phyloP scores from a whole-genome alignment of 192 early-diverging fungal species.

The Coemansia sp. region DNA sequence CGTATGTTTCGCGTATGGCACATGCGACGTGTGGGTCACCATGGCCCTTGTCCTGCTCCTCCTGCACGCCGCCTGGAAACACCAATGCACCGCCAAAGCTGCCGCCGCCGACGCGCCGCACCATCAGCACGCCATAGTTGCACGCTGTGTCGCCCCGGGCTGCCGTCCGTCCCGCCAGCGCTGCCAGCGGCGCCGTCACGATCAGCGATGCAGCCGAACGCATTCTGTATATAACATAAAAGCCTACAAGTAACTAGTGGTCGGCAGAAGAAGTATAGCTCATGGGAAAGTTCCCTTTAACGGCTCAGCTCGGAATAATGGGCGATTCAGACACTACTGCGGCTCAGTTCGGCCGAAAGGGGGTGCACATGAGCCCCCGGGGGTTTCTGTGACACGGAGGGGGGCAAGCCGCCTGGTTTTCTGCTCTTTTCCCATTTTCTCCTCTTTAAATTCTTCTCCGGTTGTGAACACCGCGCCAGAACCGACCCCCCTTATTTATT shows the following conservation, averaged over 20 bases:
- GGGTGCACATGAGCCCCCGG: not conserved
- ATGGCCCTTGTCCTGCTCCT: conserved; percentile 11
- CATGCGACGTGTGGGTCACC: conserved; percentile 51
- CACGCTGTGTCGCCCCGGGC: not conserved
- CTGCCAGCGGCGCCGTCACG: conserved; percentile 26
- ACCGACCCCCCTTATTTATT: not conserved
- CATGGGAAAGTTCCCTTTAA: no score
- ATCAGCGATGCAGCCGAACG: conserved; percentile 34
- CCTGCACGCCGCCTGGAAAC: conserved; percentile 48
- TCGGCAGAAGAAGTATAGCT: no score
- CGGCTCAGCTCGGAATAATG: no score
- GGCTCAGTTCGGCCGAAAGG: not conserved
- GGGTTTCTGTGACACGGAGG: not conserved
- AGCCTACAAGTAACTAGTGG: not conserved
- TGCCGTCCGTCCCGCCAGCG: not conserved
- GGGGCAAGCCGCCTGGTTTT: not conserved
- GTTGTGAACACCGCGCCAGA: not conserved
- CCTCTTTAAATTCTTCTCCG: not conserved
- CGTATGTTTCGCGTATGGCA: conserved; percentile 77
- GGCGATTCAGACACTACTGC: no score
- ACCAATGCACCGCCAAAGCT: conserved; percentile 30
- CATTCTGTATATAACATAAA: not conserved
- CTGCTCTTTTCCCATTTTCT: not conserved
- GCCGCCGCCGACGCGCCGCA: conserved; percentile 32
- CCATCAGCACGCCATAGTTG: conserved; percentile 53